Percentiles rank a stretch among this genome's conserved stretches.
phyloP scores from a whole-genome alignment of 352 stramenopile genomes.

The Phytophthora hibernalis region DNA sequence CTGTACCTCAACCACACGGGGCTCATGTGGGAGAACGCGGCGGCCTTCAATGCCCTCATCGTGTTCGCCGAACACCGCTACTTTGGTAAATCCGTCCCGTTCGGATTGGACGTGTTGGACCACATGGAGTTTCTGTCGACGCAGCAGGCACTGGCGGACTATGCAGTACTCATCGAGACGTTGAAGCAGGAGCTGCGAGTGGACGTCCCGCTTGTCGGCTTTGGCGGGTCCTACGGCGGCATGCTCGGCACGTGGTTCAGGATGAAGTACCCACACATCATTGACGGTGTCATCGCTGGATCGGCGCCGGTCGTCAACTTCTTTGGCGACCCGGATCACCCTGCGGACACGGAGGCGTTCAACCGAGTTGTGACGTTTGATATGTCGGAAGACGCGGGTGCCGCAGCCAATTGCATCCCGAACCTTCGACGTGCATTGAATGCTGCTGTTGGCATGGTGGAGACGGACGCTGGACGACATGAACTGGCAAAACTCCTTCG shows the following conservation, averaged over 20 bases:
- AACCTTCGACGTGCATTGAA: slow-evolving; percentile 41
- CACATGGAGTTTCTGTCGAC: slow-evolving; percentile 81
- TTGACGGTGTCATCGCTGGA: slow-evolving; percentile 68
- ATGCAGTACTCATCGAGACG: slow-evolving; percentile 56
- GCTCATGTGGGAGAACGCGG: slow-evolving; percentile 79
- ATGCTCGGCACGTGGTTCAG: slow-evolving; percentile 82
- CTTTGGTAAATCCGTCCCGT: slow-evolving; percentile 79
- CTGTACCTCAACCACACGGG: slow-evolving; percentile 75
- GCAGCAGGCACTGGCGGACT: slow-evolving; percentile 87
- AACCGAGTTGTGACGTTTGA: slow-evolving; percentile 51
- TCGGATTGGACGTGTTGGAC: slow-evolving; percentile 50
- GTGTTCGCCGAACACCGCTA: slow-evolving; percentile 85
- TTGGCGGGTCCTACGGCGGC: slow-evolving; percentile 81
- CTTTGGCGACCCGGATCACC: slow-evolving; percentile 46
- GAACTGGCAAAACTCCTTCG: slow-evolving; percentile 35
- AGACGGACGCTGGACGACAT: slow-evolving; percentile 28
- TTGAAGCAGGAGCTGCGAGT: slow-evolving; percentile 49
- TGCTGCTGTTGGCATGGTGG: slow-evolving; percentile 18
- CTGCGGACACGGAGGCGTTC: slow-evolving; percentile 51
- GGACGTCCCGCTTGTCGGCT: slow-evolving; percentile 69
- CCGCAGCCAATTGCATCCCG: slow-evolving; percentile 43
- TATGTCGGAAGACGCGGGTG: slow-evolving; percentile 44
- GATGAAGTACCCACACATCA: slow-evolving; percentile 77
- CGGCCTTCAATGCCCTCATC: slow-evolving; percentile 64
- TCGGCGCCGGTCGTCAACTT: slow-evolving; percentile 75